phyloP scores from a whole-genome alignment of 208 protist genomes.

The Herpetomonas tarakana region DNA sequence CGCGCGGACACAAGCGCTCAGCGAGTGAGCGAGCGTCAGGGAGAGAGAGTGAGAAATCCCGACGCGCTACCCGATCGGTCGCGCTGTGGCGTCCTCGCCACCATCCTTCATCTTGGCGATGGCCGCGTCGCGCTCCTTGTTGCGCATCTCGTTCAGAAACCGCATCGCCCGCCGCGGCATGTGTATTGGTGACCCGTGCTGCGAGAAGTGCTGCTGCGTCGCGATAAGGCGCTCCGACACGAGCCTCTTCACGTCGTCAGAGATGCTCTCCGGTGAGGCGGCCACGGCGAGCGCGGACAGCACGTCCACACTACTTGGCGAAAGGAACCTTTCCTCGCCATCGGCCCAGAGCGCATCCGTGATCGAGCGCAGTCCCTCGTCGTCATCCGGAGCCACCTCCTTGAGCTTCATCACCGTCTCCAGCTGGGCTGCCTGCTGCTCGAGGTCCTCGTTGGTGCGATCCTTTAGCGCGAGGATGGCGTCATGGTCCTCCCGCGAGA shows the following conservation, averaged over 20 bases:
- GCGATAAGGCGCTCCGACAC: constrained; percentile 48
- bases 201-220: constrained; percentile 36
- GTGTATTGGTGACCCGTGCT: constrained; percentile 13
- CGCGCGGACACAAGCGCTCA: too few species aligned
- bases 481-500: constrained; percentile 21
- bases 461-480: constrained; percentile 28
- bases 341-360: constrained; percentile 56
- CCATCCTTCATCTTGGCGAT: too few species aligned
- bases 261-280: constrained; percentile 27
- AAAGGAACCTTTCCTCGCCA: constrained; percentile 31
- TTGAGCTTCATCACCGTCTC: constrained; percentile 80
- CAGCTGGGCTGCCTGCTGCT: constrained; percentile 51
- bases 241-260: constrained; percentile 26
- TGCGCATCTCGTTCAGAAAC: constrained; percentile 60
- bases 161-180: constrained; percentile 74
- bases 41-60: too few species aligned
- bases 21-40: too few species aligned
- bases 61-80: too few species aligned
- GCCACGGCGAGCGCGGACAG: constrained; percentile 69
- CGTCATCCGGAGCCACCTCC: constrained; percentile 28
- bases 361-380: constrained; percentile 23
- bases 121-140: constrained; percentile 47
- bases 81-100: too few species aligned
- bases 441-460: constrained; percentile 34
- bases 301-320: constrained; percentile 71